A percentile compares a stretch with the other conserved stretches of the same genome.
Evolutionary conservation across 306 rosid genomes (phyloP).

Genomic region (Glycine soja): DNA sequence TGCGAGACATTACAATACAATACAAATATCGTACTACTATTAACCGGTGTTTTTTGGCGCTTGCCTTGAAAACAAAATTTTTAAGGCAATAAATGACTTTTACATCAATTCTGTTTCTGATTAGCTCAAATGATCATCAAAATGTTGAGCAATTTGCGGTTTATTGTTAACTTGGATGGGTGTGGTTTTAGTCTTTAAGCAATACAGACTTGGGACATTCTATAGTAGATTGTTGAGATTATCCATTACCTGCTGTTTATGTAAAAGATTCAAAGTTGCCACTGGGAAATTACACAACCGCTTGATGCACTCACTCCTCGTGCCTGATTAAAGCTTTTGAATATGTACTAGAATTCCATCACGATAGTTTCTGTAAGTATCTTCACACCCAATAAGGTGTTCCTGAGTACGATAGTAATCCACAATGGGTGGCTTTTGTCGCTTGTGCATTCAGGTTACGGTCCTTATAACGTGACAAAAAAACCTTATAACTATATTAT

Average conservation of each 20-base stretch:
- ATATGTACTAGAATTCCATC: too few species aligned
- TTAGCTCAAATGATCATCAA: slow-evolving; percentile 15
- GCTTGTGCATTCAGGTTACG: too few species aligned
- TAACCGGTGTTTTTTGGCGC: background rate
- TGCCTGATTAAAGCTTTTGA: too few species aligned
- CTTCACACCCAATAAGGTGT: too few species aligned
- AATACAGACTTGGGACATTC: background rate
- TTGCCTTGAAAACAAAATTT: slow-evolving; percentile 12
- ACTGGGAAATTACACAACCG: too few species aligned
- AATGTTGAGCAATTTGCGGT: background rate
- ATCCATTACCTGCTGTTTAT: background rate
- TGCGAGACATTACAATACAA: slow-evolving; percentile 10
- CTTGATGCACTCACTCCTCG: too few species aligned
- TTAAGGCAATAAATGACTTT: background rate
- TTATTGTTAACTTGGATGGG: background rate
- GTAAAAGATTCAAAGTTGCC: background rate
- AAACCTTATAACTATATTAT: too few species aligned
- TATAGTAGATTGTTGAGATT: background rate
- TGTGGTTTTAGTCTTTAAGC: background rate
- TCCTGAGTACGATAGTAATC: too few species aligned
- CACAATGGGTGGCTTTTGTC: too few species aligned
- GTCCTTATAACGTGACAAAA: too few species aligned
- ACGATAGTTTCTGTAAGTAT: too few species aligned
- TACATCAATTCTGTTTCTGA: background rate
- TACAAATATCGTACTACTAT: slow-evolving; percentile 1